Conservation (phyloP, 768 basidiomycete genomes). For the Phlegmacium glaucopus region DNA sequence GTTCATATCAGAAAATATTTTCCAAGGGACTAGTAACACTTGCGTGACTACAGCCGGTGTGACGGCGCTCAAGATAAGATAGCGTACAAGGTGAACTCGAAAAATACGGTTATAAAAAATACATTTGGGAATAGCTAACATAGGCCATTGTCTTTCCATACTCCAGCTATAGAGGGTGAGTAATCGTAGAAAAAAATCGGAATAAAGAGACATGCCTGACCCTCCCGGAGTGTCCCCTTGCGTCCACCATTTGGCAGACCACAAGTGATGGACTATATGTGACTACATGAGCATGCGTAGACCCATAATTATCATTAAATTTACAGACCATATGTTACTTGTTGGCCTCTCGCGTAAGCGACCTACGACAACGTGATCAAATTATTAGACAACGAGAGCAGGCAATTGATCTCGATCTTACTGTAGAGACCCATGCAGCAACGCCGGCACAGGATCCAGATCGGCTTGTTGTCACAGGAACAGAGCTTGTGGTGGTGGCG, state of each 20-base stretch:
- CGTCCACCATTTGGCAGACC: constrained; percentile 62
- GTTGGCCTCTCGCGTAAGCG: constrained; percentile 43
- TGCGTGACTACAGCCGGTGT: constrained; percentile 11
- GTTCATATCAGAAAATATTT: constrained; percentile 34
- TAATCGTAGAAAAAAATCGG: neutral
- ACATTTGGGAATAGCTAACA: constrained; percentile 29
- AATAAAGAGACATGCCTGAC: constrained; percentile 31
- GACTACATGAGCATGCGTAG: no score
- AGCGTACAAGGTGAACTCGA: neutral
- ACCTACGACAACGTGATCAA: constrained; percentile 21
- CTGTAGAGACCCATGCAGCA: constrained; percentile 45
- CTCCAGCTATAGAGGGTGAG: constrained; percentile 37
- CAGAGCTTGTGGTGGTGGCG: constrained; percentile 18
- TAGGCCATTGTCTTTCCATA: constrained; percentile 49
- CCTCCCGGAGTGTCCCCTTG: constrained; percentile 54
- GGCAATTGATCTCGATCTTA: constrained; percentile 19
- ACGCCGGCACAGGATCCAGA: constrained; percentile 38
- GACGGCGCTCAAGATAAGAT: neutral
- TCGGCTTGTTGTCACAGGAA: no score
- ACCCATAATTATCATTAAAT: no score
- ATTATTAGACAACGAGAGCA: neutral
- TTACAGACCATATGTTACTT: constrained; percentile 42
- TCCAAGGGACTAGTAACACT: constrained; percentile 12
- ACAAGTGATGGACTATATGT: no score
- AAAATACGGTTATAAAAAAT: neutral